Percentiles rank a stretch among this genome's conserved stretches.
phyloP scores from a whole-genome alignment of 345 rosid species.

The Lumnitzera racemosa region DNA sequence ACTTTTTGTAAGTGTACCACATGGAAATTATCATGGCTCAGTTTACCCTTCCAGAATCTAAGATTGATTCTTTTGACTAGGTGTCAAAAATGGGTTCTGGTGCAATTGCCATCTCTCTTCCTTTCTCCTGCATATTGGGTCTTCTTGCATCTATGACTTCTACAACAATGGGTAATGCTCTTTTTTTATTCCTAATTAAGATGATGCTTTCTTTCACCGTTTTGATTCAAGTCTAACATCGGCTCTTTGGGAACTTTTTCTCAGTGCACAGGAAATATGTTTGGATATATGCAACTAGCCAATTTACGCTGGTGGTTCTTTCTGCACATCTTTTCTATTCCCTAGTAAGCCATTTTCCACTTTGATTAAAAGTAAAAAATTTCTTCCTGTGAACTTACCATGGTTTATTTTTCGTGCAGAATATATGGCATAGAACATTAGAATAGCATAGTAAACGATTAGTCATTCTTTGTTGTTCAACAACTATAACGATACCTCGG shows the following conservation, averaged over 20 bases:
- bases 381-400: background rate
- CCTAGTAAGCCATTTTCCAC: constrained; percentile 40
- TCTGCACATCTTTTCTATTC: constrained; percentile 70
- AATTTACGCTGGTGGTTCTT: constrained; percentile 61
- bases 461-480: no score
- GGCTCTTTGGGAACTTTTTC: constrained; percentile 8
- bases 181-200: background rate
- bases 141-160: constrained; percentile 93
- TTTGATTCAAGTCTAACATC: constrained; percentile 1
- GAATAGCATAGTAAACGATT: no score
- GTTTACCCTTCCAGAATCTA: background rate
- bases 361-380: background rate
- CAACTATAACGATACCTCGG: background rate
- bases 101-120: constrained; percentile 88
- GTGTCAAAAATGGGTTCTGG: constrained; percentile 68
- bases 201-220: no score
- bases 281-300: constrained; percentile 68
- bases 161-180: constrained; percentile 75
- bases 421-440: no score
- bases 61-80: constrained; percentile 24
- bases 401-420: no score
- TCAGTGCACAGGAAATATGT: constrained; percentile 55
- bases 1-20: constrained; percentile 58
- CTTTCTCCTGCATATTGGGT: constrained; percentile 86
- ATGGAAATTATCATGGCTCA: constrained; percentile 4